Percentiles rank a stretch among this genome's conserved stretches.
phyloP scores from a whole-genome alignment of 2,329 filamentous ascomycete genomes.

The Ophiostoma ips region DNA sequence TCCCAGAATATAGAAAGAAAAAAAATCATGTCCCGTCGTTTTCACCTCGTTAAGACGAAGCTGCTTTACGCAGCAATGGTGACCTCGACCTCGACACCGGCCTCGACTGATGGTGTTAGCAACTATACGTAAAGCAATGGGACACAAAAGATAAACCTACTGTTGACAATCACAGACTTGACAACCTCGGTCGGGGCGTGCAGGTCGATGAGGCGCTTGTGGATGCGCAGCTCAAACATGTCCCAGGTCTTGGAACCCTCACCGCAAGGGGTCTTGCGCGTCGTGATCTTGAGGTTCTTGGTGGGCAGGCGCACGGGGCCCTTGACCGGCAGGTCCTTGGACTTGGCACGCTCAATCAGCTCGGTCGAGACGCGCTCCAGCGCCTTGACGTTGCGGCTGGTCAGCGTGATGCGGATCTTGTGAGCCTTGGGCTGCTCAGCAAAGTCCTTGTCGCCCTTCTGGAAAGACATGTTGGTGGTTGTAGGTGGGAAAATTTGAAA shows the following conservation, averaged over 20 bases:
- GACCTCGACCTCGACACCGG: slow-evolving; percentile 85
- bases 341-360: slow-evolving; percentile 96
- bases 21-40: not conserved
- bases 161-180: slow-evolving; percentile 95
- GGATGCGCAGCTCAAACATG: slow-evolving; percentile 93
- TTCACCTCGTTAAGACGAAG: not conserved
- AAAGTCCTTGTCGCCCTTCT: slow-evolving; percentile 91
- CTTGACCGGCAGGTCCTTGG: slow-evolving; percentile 97
- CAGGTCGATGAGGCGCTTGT: slow-evolving; percentile 96
- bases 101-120: slow-evolving; percentile 41
- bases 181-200: slow-evolving; percentile 96
- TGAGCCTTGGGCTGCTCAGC: slow-evolving; percentile 55
- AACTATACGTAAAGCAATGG: not conserved
- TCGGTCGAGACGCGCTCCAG: slow-evolving; percentile 98
- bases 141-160: slow-evolving; percentile 5
- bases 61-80: slow-evolving; percentile 57
- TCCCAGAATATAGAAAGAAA: not conserved
- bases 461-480: slow-evolving; percentile 59
- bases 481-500: not conserved
- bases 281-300: slow-evolving; percentile 93
- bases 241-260: slow-evolving; percentile 99
- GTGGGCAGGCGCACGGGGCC: slow-evolving; percentile 93
- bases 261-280: slow-evolving; percentile 98
- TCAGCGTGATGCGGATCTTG: slow-evolving; percentile 71
- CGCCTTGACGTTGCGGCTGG: slow-evolving; percentile 82